A percentile compares a stretch with the other conserved stretches of the same genome.
Evolutionary conservation across 805 yeast genomes (phyloP).

Genomic region (Kodamaea hsintzibuensis): DNA sequence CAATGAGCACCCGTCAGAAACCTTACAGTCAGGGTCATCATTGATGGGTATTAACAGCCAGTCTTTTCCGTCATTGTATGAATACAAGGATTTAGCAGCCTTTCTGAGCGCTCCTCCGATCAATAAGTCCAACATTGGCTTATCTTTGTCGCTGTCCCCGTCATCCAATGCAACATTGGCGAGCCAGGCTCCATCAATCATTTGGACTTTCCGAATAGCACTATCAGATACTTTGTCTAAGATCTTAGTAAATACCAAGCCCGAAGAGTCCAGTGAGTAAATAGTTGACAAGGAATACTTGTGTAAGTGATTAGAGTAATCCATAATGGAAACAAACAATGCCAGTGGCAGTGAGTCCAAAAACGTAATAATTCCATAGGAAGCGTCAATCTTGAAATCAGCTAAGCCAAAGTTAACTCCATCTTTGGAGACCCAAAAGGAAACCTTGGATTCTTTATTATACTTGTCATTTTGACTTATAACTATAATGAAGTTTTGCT

Average conservation of each 20-base stretch:
- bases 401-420: constrained; percentile 41
- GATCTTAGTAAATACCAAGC: constrained; percentile 49
- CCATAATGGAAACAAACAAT: constrained; percentile 29
- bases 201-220: constrained; percentile 45
- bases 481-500: constrained; percentile 42
- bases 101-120: constrained; percentile 18
- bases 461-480: constrained; percentile 46
- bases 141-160: constrained; percentile 6
- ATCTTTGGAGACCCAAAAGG: constrained; percentile 49
- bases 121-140: constrained; percentile 27
- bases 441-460: constrained; percentile 34
- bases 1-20: constrained; percentile 51
- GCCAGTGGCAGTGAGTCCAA: constrained; percentile 41
- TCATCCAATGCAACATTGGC: constrained; percentile 38
- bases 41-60: constrained; percentile 51
- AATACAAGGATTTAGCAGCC: constrained; percentile 35
- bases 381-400: constrained; percentile 37
- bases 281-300: constrained; percentile 31
- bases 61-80: constrained; percentile 53
- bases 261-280: constrained; percentile 59
- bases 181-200: constrained; percentile 64
- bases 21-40: constrained; percentile 46
- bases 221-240: constrained; percentile 45
- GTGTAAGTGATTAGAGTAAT: constrained; percentile 16
- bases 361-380: constrained; percentile 37